Percentiles rank a stretch among this genome's conserved stretches.
phyloP scores from a whole-genome alignment of 1,284 basidiomycete genomes.

The Neonothopanus nambi region DNA sequence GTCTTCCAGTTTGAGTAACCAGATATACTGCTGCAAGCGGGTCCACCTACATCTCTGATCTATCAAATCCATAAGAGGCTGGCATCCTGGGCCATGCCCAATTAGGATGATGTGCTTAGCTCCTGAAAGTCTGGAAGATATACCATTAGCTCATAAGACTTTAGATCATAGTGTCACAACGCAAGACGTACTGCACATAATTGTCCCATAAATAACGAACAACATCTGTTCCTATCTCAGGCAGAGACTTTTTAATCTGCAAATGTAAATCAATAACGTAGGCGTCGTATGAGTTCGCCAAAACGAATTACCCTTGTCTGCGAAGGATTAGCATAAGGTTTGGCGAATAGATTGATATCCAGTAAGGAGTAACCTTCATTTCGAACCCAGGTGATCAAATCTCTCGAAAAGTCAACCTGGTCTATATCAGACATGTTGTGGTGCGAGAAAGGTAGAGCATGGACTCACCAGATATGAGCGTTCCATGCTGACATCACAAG shows the following conservation, averaged over 20 bases:
- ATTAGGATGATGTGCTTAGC: slow-evolving; percentile 79
- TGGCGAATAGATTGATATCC: slow-evolving; percentile 86
- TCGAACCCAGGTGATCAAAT: slow-evolving; percentile 77
- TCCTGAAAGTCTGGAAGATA: slow-evolving; percentile 57
- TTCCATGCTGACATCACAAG: slow-evolving; percentile 75
- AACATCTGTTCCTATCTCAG: neutral
- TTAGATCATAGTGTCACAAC: neutral
- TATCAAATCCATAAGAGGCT: slow-evolving; percentile 74
- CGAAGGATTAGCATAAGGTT: slow-evolving; percentile 44
- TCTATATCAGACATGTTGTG: slow-evolving; percentile 1
- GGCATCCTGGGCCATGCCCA: slow-evolving; percentile 84
- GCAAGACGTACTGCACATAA: slow-evolving; percentile 75
- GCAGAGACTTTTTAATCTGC: neutral
- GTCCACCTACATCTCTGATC: slow-evolving; percentile 57
- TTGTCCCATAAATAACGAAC: slow-evolving; percentile 89
- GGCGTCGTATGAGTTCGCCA: slow-evolving; percentile 10
- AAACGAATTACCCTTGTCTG: slow-evolving; percentile 30
- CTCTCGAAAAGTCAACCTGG: slow-evolving; percentile 85
- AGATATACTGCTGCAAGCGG: neutral
- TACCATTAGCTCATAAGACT: too few species aligned
- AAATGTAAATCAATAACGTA: neutral
- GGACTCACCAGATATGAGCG: slow-evolving; percentile 77
- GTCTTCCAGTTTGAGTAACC: slow-evolving; percentile 30
- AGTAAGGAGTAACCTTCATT: slow-evolving; percentile 70
- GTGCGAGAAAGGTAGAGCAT: neutral